These are phyloP conservation scores for Dryas octopetala DNA, from an alignment of 306 rosid species.

Conservation along the genomic window DNA sequence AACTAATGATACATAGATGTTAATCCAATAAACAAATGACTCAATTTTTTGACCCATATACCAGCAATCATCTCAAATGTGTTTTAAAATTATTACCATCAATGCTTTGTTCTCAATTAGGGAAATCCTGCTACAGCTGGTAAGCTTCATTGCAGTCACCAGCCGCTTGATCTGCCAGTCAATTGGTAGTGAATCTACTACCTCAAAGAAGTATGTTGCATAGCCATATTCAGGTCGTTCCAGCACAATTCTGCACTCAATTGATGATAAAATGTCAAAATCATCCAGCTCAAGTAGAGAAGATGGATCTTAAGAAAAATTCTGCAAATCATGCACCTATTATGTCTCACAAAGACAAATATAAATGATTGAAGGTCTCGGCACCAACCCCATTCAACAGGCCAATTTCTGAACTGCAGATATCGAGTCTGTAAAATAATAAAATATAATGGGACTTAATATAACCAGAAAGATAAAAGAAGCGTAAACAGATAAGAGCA, in stretches of 20 bases:
- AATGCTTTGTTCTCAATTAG: constrained; percentile 73
- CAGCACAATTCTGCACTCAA: constrained; percentile 73
- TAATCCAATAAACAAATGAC: not conserved
- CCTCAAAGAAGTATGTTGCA: constrained; percentile 95
- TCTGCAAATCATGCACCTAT: constrained; percentile 59
- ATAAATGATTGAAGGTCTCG: constrained; percentile 89
- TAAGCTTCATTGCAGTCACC: constrained; percentile 82
- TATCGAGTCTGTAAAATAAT: constrained; percentile 52
- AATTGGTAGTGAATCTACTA: constrained; percentile 60
- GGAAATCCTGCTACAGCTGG: constrained; percentile 72
- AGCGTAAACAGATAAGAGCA: not conserved
- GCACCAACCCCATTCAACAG: constrained; percentile 99
- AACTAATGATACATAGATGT: not conserved
- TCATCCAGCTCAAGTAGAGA: constrained; percentile 21
- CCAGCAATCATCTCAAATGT: not conserved
- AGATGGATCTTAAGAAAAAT: constrained; percentile 9
- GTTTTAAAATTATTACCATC: constrained; percentile 44
- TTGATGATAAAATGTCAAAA: constrained; percentile 24
- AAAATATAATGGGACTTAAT: constrained; percentile 6
- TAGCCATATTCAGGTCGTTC: constrained; percentile 97
- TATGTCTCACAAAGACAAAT: constrained; percentile 81
- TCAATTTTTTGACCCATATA: not conserved
- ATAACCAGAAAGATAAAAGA: constrained; percentile 4
- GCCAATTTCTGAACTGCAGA: constrained; percentile 78
- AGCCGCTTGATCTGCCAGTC: constrained; percentile 90